Evolutionary conservation across 176 grass and related monocot species (phyloP), one percentile per base, ranked within the genome.

Genomic region (Canna indica): DNA sequence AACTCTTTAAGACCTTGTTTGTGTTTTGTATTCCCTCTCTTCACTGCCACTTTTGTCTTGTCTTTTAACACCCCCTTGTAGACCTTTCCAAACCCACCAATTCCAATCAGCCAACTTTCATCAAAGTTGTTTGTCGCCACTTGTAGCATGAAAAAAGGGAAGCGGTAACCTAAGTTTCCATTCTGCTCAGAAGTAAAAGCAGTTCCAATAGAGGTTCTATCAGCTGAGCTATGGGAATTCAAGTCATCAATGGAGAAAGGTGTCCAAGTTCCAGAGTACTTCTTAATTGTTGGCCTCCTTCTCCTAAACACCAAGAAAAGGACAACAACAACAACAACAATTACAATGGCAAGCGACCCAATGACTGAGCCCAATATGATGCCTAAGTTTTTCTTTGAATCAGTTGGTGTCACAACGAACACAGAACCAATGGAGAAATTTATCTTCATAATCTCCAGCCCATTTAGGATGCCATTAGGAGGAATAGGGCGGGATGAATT

Each of bases 1-100:
- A 96, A 96, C 67, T 96, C 93, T 0, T 91, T 89, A 22, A 96
- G 73, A 60, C 93, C 93, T 96, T 96, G 93, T 74, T 91, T 86
- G 18, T 88, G 91, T 75, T 87, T 91, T 1, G 88, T 86, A 63
- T 89, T 89, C 34, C 93, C 93, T 47, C 93, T 75, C 82, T 96
- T 96, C 71, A 96, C 93, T 31, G 93, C 93, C 39, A 96, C 86
- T 64, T 83, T 90, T n/a, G 83, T 96, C 53, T 91, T 85, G 47
- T 91, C 86, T 81, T 81, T 84, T 34, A 91, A 71, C 24, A 54
- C 74, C 36, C 93, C 93, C 72, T 91, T 91, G 69, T 96, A 96
- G 22, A 96, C 93, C 79, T 91, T 96, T 17, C 93, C 88, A 61
- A 96, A 96, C 24, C 93, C 93, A 48, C 93, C 93, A 38, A 90